Evolutionary conservation across 208 protist species (phyloP).

Genomic region (Trichomonas vaginalis): DNA sequence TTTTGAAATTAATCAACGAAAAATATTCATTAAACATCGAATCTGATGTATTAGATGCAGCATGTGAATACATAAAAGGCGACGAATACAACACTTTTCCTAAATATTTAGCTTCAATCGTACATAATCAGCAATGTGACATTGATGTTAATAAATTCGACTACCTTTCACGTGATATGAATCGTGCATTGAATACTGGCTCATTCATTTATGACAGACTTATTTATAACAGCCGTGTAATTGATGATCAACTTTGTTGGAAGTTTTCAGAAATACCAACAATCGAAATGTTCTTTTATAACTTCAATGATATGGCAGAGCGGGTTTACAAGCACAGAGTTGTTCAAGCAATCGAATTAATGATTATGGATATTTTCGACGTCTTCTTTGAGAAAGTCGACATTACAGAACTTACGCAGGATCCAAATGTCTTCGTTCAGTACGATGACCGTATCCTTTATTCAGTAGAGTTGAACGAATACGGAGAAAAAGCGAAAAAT

Average conservation of each 20-base stretch:
- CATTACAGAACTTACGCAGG: neutral
- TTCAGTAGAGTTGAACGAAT: neutral
- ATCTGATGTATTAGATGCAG: neutral
- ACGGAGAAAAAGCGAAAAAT: neutral
- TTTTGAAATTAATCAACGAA: neutral
- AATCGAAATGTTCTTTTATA: neutral
- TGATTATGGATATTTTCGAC: neutral
- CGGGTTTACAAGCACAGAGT: slow-evolving; percentile 11
- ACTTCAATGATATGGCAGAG: neutral
- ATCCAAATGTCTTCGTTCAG: neutral
- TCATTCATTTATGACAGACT: neutral
- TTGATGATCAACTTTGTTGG: neutral
- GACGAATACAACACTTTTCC: neutral
- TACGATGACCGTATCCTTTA: neutral
- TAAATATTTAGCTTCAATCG: neutral
- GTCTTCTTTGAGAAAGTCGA: neutral
- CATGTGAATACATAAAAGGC: neutral
- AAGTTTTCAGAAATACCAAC: neutral
- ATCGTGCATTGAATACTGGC: neutral
- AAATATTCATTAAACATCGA: neutral
- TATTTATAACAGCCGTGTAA: neutral
- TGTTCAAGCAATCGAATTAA: neutral
- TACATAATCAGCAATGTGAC: neutral
- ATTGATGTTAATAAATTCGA: neutral
- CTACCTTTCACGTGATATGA: neutral